A percentile compares a stretch with the other conserved stretches of the same genome.
These are phyloP conservation scores for Claviceps digitariae DNA, from an alignment of 2,329 filamentous ascomycete genomes.

Conservation along the genomic window DNA sequence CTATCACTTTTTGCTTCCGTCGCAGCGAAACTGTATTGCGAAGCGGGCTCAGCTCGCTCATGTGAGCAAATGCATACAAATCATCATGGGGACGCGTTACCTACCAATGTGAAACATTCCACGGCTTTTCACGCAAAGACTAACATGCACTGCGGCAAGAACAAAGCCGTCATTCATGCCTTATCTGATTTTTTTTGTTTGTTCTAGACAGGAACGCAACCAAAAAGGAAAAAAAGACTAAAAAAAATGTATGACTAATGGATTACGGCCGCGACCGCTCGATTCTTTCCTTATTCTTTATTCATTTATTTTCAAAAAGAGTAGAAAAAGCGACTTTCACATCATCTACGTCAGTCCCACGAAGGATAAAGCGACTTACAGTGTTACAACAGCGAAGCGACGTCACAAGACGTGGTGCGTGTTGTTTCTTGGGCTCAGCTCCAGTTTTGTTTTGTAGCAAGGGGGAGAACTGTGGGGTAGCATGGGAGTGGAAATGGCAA, in stretches of 20 bases:
- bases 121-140: background rate
- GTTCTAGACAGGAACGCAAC: background rate
- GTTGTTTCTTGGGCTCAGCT: background rate
- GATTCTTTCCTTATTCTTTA: background rate
- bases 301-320: background rate
- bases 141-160: background rate
- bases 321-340: background rate
- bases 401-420: background rate
- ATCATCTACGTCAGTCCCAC: background rate
- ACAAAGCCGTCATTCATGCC: background rate
- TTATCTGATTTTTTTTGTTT: background rate
- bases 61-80: background rate
- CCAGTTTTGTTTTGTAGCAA: background rate
- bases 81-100: background rate
- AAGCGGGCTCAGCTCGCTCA: background rate
- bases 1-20: background rate
- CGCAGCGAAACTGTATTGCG: background rate
- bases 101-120: background rate
- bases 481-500: background rate
- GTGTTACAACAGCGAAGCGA: background rate
- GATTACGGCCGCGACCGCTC: constrained; percentile 1
- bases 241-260: constrained; percentile 4
- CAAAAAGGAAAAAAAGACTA: too few species aligned
- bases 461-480: background rate
- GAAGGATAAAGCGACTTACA: background rate